phyloP scores from a whole-genome alignment of 805 yeast species.

The Kluyveromyces aestuarii region DNA sequence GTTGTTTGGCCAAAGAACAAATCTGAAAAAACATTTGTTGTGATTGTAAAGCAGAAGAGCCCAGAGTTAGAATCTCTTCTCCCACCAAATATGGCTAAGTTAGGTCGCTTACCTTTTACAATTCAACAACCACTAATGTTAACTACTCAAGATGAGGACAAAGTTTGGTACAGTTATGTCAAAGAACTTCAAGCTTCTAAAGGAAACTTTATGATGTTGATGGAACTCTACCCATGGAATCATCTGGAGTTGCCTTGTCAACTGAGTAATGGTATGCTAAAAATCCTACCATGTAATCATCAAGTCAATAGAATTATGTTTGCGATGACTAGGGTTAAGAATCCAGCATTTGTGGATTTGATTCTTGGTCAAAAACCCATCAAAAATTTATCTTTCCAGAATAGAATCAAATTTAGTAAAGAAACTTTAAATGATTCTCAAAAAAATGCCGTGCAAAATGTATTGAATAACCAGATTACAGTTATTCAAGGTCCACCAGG shows the following conservation, averaged over 20 bases:
- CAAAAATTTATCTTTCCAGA: constrained; percentile 47
- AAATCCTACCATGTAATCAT: constrained; percentile 51
- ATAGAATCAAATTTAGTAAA: constrained; percentile 40
- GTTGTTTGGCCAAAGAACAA: constrained; percentile 46
- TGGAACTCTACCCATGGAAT: constrained; percentile 55
- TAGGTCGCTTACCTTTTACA: constrained; percentile 52
- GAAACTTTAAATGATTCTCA: constrained; percentile 51
- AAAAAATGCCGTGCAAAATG: constrained; percentile 45
- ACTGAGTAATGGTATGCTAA: constrained; percentile 28
- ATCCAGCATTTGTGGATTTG: constrained; percentile 42
- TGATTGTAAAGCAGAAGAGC: constrained; percentile 16
- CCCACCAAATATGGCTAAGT: constrained; percentile 41
- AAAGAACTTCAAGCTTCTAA: constrained; percentile 32
- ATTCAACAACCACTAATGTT: constrained; percentile 51
- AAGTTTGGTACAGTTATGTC: constrained; percentile 53
- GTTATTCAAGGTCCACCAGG: constrained; percentile 77
- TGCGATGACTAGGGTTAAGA: constrained; percentile 54
- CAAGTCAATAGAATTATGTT: constrained; percentile 54
- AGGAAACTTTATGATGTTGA: constrained; percentile 30
- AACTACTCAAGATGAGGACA: constrained; percentile 37
- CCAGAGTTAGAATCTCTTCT: constrained; percentile 39
- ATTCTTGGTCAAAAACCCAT: constrained; percentile 47
- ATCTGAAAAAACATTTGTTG: constrained; percentile 28
- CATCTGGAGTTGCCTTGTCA: constrained; percentile 37
- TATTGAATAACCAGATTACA: constrained; percentile 40